A percentile compares a stretch with the other conserved stretches of the same genome.
phyloP scores from a whole-genome alignment of 2,329 filamentous ascomycete species.

The Fusarium sororula region DNA sequence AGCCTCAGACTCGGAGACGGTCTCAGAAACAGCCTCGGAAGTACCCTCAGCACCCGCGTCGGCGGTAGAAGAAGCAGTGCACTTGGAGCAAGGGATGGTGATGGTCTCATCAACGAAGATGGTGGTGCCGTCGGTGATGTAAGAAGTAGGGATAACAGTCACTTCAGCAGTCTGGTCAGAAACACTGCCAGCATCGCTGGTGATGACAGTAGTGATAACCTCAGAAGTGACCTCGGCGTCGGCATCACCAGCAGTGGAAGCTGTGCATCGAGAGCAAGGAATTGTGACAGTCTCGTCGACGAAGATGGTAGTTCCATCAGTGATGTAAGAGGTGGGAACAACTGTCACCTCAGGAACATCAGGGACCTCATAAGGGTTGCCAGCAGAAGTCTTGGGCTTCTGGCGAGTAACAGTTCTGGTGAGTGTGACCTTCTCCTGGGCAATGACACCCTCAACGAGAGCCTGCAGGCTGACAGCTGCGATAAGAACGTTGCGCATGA shows the following conservation, averaged over 20 bases:
- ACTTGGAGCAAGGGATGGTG: slow-evolving; percentile 34
- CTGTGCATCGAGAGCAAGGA: slow-evolving; percentile 32
- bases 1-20: neutral
- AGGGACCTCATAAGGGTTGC: slow-evolving; percentile 14
- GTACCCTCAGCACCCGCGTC: slow-evolving; percentile 9
- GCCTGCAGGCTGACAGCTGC: slow-evolving; percentile 39
- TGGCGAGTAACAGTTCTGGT: slow-evolving; percentile 23
- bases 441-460: slow-evolving; percentile 32
- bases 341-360: slow-evolving; percentile 23
- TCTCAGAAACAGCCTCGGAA: neutral
- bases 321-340: slow-evolving; percentile 30
- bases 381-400: slow-evolving; percentile 19
- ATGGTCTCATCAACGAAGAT: slow-evolving; percentile 32
- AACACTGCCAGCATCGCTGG: slow-evolving; percentile 5
- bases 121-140: slow-evolving; percentile 31
- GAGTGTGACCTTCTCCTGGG: slow-evolving; percentile 30
- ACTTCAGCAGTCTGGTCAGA: slow-evolving; percentile 25
- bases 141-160: slow-evolving; percentile 29
- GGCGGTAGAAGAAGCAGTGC: slow-evolving; percentile 14
- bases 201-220: slow-evolving; percentile 13
- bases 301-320: slow-evolving; percentile 32
- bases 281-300: slow-evolving; percentile 33
- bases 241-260: slow-evolving; percentile 14
- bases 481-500: slow-evolving; percentile 35
- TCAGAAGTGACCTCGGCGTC: slow-evolving; percentile 4